phyloP scores from a whole-genome alignment of 2,329 filamentous ascomycete genomes.

The Ophiosphaerella herpotricha region DNA sequence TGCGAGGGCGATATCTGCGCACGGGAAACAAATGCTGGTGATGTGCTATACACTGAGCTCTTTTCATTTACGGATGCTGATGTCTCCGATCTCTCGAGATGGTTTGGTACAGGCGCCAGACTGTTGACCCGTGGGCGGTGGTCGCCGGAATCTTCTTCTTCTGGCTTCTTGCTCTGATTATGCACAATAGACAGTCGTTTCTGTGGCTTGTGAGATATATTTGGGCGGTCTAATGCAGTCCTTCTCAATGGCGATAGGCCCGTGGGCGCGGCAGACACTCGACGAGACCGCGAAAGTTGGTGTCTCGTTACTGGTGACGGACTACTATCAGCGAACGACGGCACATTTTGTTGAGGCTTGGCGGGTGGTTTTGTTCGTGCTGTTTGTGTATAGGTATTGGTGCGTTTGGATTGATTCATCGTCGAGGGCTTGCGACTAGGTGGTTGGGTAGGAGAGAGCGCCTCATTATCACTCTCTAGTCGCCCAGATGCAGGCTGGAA shows the following conservation, averaged over 20 bases:
- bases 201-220: constrained; percentile 11
- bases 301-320: constrained; percentile 21
- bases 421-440: constrained; percentile 6
- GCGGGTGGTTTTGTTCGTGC: constrained; percentile 11
- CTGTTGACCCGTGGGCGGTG: constrained; percentile 18
- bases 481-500: constrained; percentile 8
- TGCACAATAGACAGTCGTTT: constrained; percentile 20
- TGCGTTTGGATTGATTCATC: constrained; percentile 1
- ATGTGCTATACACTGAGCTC: constrained; percentile 8
- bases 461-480: neutral
- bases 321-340: constrained; percentile 16
- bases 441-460: constrained; percentile 9
- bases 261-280: constrained; percentile 9
- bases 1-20: constrained; percentile 27
- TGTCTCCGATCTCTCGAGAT: constrained; percentile 25
- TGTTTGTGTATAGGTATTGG: neutral
- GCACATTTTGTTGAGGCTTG: constrained; percentile 5
- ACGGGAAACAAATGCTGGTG: constrained; percentile 19
- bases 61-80: constrained; percentile 19
- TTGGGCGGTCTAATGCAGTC: neutral
- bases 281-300: constrained; percentile 15
- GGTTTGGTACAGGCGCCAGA: constrained; percentile 27
- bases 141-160: constrained; percentile 5
- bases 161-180: constrained; percentile 7
- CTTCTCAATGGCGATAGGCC: constrained; percentile 3